Base-by-base conservation (phyloP, 805 yeast genomes). In the Saccharomyces jurei region DNA sequence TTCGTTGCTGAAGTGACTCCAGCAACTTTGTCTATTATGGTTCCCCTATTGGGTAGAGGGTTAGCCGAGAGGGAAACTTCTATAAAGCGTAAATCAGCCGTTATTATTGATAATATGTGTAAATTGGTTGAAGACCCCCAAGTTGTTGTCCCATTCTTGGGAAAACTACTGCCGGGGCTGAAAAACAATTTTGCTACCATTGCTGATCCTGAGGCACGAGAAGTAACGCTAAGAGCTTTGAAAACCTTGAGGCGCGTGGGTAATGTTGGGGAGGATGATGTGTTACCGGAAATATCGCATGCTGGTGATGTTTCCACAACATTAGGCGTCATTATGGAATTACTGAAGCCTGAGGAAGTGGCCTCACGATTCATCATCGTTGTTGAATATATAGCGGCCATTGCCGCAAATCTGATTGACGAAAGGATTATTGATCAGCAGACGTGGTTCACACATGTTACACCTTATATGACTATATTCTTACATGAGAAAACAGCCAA, bases 191-290 rank as follows among this genome's bases (percentile, higher is more conserved):
- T 84, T 80, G 78, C 86, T 72, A 89, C 86, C 80, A 90, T 92
- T 79, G 98, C 98, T 76, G 98, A 92, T 79, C 98, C 98, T 73
- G 98, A 92, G 81, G 98, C 98, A 65, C 94, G 98, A 82, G 91
- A 87, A 64, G 97, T 92, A 73, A 92, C 98, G 66, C 81, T 81
- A 70, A 90, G 97, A 81, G 98, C 96, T 73, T 81, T 91, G 76
- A 85, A 78, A 84, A 92, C 98, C 67, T 84, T 92, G 76, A 89
- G 86, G 82, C 89, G 98, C 83, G 98, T 92, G 69, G 97, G 97
- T 87, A 89, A 86, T 74, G 87, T 92, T 67, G 87, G 87, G 74
- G 90, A 77, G 57, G 86, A 86, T 68, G 97, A 89, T 73, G 77
- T 76, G 63, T 84, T 91, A 71, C 98, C 98, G 75, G 97, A 91